phyloP scores from a whole-genome alignment of 306 rosid genomes.

The Prunus mume region DNA sequence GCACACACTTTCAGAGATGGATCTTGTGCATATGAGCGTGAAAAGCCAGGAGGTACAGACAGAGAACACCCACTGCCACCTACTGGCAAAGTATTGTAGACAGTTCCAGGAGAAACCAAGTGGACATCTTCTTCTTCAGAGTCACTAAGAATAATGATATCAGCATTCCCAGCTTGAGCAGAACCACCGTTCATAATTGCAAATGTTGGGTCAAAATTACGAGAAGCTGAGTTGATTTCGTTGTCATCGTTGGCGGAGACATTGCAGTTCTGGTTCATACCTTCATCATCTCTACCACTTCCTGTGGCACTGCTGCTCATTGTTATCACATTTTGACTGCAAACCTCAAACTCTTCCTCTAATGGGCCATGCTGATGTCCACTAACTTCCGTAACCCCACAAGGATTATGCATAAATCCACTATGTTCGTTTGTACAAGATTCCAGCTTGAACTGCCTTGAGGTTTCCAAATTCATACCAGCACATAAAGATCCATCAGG shows the following conservation, averaged over 20 bases:
- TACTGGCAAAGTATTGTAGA: conserved; percentile 3
- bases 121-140: conserved; percentile 20
- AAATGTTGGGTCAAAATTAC: not conserved
- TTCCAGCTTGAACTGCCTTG: conserved; percentile 12
- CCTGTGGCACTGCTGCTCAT: conserved; percentile 24
- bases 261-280: conserved; percentile 2
- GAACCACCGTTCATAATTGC: not conserved
- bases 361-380: not conserved
- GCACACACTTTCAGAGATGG: not conserved
- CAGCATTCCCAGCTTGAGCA: conserved; percentile 8
- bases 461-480: conserved; percentile 4
- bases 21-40: conserved; percentile 7
- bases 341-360: not conserved
- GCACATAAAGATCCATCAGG: conserved; percentile 19
- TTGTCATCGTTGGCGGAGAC: not conserved
- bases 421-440: not conserved
- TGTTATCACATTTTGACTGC: conserved; percentile 12
- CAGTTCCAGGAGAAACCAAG: conserved; percentile 4
- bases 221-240: conserved; percentile 14
- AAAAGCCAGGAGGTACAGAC: conserved; percentile 5
- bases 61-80: not conserved
- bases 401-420: not conserved
- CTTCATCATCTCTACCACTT: conserved; percentile 9
- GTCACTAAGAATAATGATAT: conserved; percentile 18
- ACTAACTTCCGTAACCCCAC: conserved; percentile 3